phyloP scores from a whole-genome alignment of 164 flowering plant species.

The Nelumbo lutea region DNA sequence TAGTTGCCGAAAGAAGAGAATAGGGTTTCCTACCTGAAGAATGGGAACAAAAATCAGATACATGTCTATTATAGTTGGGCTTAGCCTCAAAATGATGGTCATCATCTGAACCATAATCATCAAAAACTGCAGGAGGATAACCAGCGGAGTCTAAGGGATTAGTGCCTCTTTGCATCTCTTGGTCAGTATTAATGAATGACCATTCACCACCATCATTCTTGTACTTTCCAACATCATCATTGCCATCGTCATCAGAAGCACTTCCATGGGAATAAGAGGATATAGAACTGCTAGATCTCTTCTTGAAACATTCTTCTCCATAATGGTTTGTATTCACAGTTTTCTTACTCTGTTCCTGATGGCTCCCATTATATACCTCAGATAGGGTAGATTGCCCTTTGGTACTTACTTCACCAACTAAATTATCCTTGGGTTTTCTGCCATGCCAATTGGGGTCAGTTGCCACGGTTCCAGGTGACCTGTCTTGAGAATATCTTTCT shows the following conservation, averaged over 20 bases:
- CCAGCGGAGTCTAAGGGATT: too few species aligned
- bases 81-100: constrained; percentile 30
- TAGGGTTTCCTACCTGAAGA: constrained; percentile 26
- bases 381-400: constrained; percentile 25
- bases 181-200: constrained; percentile 17
- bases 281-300: constrained; percentile 20
- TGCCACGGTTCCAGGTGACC: constrained; percentile 22
- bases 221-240: constrained; percentile 13
- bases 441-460: constrained; percentile 7
- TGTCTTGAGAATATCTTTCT: constrained; percentile 29
- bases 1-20: constrained; percentile 10
- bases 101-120: constrained; percentile 55
- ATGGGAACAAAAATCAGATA: constrained; percentile 16
- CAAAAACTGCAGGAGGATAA: constrained; percentile 33
- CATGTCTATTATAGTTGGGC: constrained; percentile 17
- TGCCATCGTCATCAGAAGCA: constrained; percentile 11
- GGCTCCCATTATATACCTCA: constrained; percentile 16
- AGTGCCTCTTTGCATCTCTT: constrained; percentile 11
- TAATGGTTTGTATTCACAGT: constrained; percentile 19
- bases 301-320: constrained; percentile 22
- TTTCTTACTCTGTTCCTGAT: constrained; percentile 7
- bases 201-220: constrained; percentile 19
- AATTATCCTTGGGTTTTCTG: constrained; percentile 7
- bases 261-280: constrained; percentile 31
- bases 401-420: constrained; percentile 12